Evolutionary conservation across 305 asterid species (phyloP), one percentile per base, ranked within the genome.

Genomic region (Plantago coronopus): DNA sequence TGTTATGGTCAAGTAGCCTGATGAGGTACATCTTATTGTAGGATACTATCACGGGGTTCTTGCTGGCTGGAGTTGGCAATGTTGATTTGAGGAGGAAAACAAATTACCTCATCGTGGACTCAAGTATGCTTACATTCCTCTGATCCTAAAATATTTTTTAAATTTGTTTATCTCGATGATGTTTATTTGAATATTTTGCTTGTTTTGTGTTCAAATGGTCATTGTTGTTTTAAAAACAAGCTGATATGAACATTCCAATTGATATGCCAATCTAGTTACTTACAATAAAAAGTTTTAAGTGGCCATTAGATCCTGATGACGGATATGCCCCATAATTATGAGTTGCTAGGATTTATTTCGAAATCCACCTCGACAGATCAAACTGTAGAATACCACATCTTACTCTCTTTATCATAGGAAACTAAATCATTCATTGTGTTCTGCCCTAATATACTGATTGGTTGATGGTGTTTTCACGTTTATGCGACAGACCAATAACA

Each of bases 11-110:
- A 13, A 40, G 20, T 29, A 48, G 48, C 9, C 57, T 38, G 64
- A 64, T 70, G 59, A 31, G 45, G 49, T 34, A 31, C 59, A 48
- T 79, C 59, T 71, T 49, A 48, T 3, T 80, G 69, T 64, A 91
- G 98, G 96, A 91, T 72, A 91, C 98, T 0, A 77, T 91, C 63
- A 86, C 96, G 21, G 98, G 98, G 44, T 91, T 86, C 77, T 72
- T 91, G 76, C 81, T 91, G 67, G 98, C 98, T 61, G 96, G 95
- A 67, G 88, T 82, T 70, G 88, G 88, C 68, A 88, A 82, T 77
- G 88, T 82, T 68, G 88, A 82, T 79, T 57, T 77, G 68, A 79
- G 89, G 76, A 79, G 82, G 77, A 82, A 75, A 22, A 79, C 89
- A 21, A 82, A 82, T 64, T 82, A 82, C 78, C 95, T 91, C 70